phyloP scores from a whole-genome alignment of 2,329 filamentous ascomycete species.

The Aspergillus pseudonomiae region DNA sequence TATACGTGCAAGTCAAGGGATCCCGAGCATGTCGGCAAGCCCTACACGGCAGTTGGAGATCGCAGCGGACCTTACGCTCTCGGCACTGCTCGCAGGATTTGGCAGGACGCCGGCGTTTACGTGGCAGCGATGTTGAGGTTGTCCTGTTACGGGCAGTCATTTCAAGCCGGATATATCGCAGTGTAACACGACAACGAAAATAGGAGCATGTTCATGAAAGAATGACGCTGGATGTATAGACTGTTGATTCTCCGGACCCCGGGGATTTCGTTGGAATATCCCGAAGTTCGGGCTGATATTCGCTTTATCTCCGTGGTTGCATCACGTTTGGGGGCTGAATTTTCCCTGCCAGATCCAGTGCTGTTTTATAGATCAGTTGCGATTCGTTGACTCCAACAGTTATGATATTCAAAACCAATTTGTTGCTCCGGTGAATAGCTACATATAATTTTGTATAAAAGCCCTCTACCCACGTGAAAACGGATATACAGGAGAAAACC shows the following conservation, averaged over 20 bases:
- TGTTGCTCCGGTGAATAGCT: too few species aligned
- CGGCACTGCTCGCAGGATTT: conserved; percentile 34
- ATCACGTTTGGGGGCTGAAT: too few species aligned
- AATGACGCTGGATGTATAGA: too few species aligned
- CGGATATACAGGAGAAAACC: too few species aligned
- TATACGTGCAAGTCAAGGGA: conserved; percentile 28
- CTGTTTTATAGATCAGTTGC: too few species aligned
- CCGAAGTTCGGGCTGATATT: neutral
- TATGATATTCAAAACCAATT: too few species aligned
- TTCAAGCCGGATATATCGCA: neutral
- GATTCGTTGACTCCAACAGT: too few species aligned
- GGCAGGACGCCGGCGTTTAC: conserved; percentile 32
- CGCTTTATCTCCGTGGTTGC: neutral
- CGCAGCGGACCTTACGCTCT: conserved; percentile 34
- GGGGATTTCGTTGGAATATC: neutral
- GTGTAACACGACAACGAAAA: neutral
- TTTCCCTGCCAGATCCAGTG: too few species aligned
- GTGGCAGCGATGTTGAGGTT: neutral
- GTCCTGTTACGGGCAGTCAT: neutral
- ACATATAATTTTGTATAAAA: too few species aligned
- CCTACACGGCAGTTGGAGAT: conserved; percentile 30
- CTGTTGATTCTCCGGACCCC: neutral
- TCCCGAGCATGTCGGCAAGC: conserved; percentile 28
- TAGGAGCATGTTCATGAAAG: too few species aligned
- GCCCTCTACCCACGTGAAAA: too few species aligned